Percentiles rank a stretch among this genome's conserved stretches.
These are phyloP conservation scores for Annulohypoxylon truncatum DNA, from an alignment of 2,329 filamentous ascomycete genomes.

Conservation along the genomic window DNA sequence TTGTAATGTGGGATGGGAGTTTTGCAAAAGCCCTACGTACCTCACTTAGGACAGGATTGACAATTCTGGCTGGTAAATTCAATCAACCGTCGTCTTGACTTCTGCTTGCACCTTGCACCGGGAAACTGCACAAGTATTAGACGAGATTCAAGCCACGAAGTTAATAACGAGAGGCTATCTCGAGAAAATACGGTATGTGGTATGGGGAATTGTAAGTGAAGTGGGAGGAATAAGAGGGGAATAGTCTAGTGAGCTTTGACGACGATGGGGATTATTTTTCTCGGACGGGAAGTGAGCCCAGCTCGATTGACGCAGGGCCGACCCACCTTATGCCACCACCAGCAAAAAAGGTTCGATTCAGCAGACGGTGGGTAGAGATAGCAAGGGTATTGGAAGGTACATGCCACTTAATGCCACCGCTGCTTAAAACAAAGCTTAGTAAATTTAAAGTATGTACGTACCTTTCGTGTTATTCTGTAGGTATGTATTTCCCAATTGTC, in stretches of 20 bases:
- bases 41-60: constrained; percentile 25
- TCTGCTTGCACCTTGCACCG: constrained; percentile 20
- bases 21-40: constrained; percentile 23
- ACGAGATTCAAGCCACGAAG: constrained; percentile 20
- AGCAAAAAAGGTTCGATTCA: constrained; percentile 20
- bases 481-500: constrained; percentile 12
- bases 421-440: neutral
- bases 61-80: neutral
- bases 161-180: constrained; percentile 18
- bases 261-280: constrained; percentile 38
- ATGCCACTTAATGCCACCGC: neutral
- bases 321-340: constrained; percentile 18
- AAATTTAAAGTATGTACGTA: constrained; percentile 15
- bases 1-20: neutral
- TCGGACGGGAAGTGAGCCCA: constrained; percentile 21
- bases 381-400: constrained; percentile 24
- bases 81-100: constrained; percentile 24
- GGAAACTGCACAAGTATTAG: constrained; percentile 32
- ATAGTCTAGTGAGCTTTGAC: constrained; percentile 29
- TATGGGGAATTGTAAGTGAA: constrained; percentile 18
- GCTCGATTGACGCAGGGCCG: constrained; percentile 21
- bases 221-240: constrained; percentile 11
- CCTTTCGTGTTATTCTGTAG: neutral
- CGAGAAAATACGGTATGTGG: constrained; percentile 6
- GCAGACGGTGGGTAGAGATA: constrained; percentile 16